A percentile compares a stretch with the other conserved stretches of the same genome.
Evolutionary conservation across 139 green algal genomes (phyloP).

Genomic region (Chlamydomonas schloesseri): DNA sequence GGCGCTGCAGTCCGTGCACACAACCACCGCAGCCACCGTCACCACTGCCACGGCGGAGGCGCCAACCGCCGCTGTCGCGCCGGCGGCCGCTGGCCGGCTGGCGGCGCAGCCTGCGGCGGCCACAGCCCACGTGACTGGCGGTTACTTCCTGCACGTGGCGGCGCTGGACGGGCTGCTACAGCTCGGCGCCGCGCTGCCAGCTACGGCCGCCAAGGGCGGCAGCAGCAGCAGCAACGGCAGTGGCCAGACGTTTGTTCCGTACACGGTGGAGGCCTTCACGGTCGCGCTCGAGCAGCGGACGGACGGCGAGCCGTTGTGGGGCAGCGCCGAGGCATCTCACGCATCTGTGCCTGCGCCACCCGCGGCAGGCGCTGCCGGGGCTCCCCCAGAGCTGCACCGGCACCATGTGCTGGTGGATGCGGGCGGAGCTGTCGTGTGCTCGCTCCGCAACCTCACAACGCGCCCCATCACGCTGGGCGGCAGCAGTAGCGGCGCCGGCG

Average conservation of each 20-base stretch:
- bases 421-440: constrained; percentile 45
- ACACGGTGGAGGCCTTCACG: constrained; percentile 41
- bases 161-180: constrained; percentile 67
- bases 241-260: too few species aligned
- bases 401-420: constrained; percentile 54
- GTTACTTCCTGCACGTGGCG: constrained; percentile 59
- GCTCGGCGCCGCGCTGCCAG: constrained; percentile 57
- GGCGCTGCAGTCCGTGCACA: constrained; percentile 31
- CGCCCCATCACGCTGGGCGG: constrained; percentile 29
- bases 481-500: neutral
- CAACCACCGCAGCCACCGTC: too few species aligned
- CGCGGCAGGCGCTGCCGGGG: neutral
- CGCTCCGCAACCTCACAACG: constrained; percentile 67
- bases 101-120: too few species aligned
- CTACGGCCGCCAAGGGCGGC: too few species aligned
- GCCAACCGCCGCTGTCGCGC: neutral
- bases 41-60: too few species aligned
- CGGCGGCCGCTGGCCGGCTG: constrained; percentile 1
- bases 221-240: too few species aligned
- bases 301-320: too few species aligned
- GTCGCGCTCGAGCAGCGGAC: neutral
- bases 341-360: neutral
- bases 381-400: constrained; percentile 28
- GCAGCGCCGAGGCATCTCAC: neutral
- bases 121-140: neutral